Conservation (phyloP, 495 filamentous ascomycete genomes). For the Aspergillus funiculosus region DNA sequence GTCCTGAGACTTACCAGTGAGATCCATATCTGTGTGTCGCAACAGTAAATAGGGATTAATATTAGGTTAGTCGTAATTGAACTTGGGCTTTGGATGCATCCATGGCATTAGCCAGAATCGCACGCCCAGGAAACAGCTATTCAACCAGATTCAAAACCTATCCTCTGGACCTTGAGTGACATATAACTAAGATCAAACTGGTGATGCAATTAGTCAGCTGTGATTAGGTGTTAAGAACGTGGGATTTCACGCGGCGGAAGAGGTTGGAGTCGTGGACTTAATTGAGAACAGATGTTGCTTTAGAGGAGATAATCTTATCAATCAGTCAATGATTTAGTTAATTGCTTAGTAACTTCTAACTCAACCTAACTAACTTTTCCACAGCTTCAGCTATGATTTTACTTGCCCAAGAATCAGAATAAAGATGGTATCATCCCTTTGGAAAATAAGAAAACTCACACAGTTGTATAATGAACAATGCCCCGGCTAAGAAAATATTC, state of each 20-base stretch:
- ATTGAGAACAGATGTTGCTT: not conserved
- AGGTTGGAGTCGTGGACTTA: not conserved
- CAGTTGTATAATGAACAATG: too few species aligned
- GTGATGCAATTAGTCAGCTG: too few species aligned
- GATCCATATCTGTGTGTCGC: constrained; percentile 4
- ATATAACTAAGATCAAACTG: not conserved
- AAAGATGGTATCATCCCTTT: too few species aligned
- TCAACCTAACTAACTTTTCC: not conserved
- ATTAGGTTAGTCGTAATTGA: not conserved
- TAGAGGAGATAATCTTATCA: constrained; percentile 24
- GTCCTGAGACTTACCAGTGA: constrained; percentile 11
- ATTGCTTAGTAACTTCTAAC: not conserved
- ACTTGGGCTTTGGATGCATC: constrained; percentile 4
- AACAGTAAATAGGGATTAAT: constrained; percentile 5
- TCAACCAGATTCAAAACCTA: too few species aligned
- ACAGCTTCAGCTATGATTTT: too few species aligned
- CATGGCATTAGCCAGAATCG: too few species aligned
- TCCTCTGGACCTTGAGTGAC: too few species aligned
- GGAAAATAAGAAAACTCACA: too few species aligned
- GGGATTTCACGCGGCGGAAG: not conserved
- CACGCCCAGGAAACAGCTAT: too few species aligned
- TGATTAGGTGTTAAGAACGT: not conserved
- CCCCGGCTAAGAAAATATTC: too few species aligned
- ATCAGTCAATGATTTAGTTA: constrained; percentile 9
- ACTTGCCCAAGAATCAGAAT: too few species aligned